Conservation (phyloP, 768 basidiomycete genomes). For the Auriscalpium orientale region DNA sequence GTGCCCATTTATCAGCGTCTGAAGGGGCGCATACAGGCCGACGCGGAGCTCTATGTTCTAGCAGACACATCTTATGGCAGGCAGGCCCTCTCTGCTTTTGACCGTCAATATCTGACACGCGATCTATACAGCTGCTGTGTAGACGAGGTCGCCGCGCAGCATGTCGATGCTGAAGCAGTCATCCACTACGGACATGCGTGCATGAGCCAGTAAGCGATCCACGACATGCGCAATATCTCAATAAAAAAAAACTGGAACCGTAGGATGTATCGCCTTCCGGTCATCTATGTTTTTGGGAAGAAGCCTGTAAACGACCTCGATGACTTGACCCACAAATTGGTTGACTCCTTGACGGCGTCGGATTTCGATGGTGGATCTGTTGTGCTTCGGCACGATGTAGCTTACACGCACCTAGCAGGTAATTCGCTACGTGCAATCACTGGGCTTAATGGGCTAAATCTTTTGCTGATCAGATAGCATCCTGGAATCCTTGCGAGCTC, state of each 20-base stretch:
- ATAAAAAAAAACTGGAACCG: too few species aligned
- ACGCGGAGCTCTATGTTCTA: conserved; percentile 74
- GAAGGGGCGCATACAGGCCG: conserved; percentile 38
- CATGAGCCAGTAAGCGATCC: conserved; percentile 61
- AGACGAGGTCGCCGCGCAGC: conserved; percentile 92
- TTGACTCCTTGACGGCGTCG: not conserved
- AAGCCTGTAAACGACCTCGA: conserved; percentile 42
- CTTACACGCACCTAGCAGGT: conserved; percentile 66
- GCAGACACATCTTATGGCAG: conserved; percentile 98
- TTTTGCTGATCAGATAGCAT: conserved; percentile 26
- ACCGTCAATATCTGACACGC: not conserved
- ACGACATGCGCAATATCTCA: too few species aligned
- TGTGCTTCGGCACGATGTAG: conserved; percentile 70
- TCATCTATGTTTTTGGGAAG: conserved; percentile 86
- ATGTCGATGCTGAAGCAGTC: conserved; percentile 84
- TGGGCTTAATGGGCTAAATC: not conserved
- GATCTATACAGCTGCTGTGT: conserved; percentile 72
- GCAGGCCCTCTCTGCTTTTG: conserved; percentile 33
- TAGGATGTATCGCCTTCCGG: conserved; percentile 82
- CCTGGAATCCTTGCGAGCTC: conserved; percentile 1
- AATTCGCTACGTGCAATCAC: not conserved
- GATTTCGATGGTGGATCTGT: conserved; percentile 25
- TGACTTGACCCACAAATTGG: too few species aligned
- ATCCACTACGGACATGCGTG: conserved; percentile 98
- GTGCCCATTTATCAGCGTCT: conserved; percentile 75